phyloP scores from a whole-genome alignment of 352 stramenopile species.

The Phytophthora pistaciae region DNA sequence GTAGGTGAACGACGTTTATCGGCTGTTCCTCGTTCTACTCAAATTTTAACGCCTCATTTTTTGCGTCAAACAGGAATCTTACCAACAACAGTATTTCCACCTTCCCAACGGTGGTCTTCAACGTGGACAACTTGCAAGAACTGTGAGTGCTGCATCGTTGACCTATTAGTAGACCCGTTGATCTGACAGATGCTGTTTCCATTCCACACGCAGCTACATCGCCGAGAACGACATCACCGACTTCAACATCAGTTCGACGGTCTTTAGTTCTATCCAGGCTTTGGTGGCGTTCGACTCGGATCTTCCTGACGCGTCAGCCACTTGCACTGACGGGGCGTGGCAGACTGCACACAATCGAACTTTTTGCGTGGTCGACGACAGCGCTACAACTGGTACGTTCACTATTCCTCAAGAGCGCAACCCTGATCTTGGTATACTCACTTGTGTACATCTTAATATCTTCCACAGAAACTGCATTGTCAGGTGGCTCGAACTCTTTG shows the following conservation, averaged over 20 bases:
- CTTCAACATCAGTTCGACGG: constrained; percentile 42
- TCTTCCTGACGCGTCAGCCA: constrained; percentile 16
- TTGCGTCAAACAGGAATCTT: constrained; percentile 28
- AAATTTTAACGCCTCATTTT: constrained; percentile 3
- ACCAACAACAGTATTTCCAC: constrained; percentile 43
- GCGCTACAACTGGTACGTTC: constrained; percentile 21
- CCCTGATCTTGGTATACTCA: not conserved
- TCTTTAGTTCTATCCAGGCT: constrained; percentile 35
- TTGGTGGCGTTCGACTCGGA: constrained; percentile 38
- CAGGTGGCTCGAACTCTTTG: constrained; percentile 20
- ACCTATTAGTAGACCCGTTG: not conserved
- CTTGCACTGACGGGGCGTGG: constrained; percentile 37
- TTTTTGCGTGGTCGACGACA: constrained; percentile 33
- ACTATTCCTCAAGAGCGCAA: not conserved
- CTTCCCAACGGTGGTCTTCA: constrained; percentile 44
- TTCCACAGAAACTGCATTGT: constrained; percentile 17
- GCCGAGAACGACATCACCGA: constrained; percentile 37
- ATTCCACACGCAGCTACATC: constrained; percentile 23
- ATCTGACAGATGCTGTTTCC: not conserved
- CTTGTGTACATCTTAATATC: not conserved
- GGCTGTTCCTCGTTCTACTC: not conserved
- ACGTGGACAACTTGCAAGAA: constrained; percentile 40
- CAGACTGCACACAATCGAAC: constrained; percentile 35
- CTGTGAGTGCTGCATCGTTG: constrained; percentile 19
- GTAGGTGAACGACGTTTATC: constrained; percentile 28